Evolutionary conservation across 306 rosid genomes (phyloP), one percentile per base, ranked within the genome.

Genomic region (Casuarina glauca): DNA sequence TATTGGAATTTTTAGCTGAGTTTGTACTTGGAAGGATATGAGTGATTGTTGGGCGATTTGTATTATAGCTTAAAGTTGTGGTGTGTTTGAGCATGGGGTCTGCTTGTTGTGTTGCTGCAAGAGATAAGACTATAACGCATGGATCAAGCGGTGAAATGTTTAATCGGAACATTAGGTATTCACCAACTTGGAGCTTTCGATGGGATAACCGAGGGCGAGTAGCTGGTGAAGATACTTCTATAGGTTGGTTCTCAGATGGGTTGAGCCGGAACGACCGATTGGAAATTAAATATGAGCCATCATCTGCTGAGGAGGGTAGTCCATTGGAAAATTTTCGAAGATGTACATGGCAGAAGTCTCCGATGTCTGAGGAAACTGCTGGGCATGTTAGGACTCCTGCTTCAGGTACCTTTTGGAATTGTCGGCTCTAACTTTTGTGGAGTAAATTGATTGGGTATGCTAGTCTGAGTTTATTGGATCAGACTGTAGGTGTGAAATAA

Each of bases 191-290:
- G 92, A 88, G 92, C 82, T 86, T 88, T 72, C 88, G 90, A 38
- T 88, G 92, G 90, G 92, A 88, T 88, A 81, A 86, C 48, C 79
- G 92, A 64, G 92, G 89, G 32, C 84, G 88, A 61, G 92, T 86
- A 15, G 90, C 88, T 7, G 92, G 85, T 2, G 92, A 88, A 74
- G 90, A 84, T 69, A 84, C 88, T 54, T 77, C 92, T 35, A 72
- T 80, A 16, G 78, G 84, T 74, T 82, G 90, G 90, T 78, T 79
- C 70, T 84, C 92, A 35, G 90, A 88, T 77, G 81, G 87, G 7
- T 32, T 86, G 41, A 69, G 88, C 53, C 72, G 87, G 70, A 84
- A 82, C 58, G 92, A 82, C 77, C 85, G 84, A 57, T 76, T 82
- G 4, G 90, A 86, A 64, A 66, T 68, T 46, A 88, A 88, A 72